These are phyloP conservation scores for Parietaria judaica DNA, from an alignment of 306 rosid species.

Conservation along the genomic window DNA sequence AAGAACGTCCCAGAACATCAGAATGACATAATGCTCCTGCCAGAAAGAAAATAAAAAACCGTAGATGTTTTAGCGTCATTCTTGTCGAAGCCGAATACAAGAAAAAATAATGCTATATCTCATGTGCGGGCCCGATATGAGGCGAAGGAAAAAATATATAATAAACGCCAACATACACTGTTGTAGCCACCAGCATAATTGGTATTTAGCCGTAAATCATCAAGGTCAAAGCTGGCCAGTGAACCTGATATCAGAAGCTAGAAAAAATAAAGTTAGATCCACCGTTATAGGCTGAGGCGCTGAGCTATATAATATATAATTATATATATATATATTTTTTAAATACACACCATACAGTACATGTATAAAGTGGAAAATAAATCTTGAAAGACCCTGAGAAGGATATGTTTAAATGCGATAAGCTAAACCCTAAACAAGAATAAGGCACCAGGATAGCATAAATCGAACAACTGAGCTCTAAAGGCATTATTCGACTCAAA, in stretches of 20 bases:
- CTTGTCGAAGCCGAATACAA: background rate
- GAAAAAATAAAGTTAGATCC: constrained; percentile 11
- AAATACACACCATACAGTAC: too few species aligned
- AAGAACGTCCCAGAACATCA: constrained; percentile 89
- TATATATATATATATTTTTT: too few species aligned
- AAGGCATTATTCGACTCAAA: background rate
- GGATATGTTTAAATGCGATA: background rate
- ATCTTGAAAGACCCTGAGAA: too few species aligned
- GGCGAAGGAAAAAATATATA: background rate
- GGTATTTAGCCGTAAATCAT: constrained; percentile 70
- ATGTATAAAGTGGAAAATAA: too few species aligned
- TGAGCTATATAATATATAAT: too few species aligned
- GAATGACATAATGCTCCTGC: constrained; percentile 87
- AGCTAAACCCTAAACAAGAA: background rate
- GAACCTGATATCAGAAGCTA: constrained; percentile 99
- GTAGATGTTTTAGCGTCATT: background rate
- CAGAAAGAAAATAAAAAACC: constrained; percentile 6
- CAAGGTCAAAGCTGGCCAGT: constrained; percentile 93
- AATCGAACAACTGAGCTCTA: background rate
- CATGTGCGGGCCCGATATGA: background rate
- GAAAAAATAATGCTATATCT: background rate
- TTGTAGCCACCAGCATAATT: constrained; percentile 88
- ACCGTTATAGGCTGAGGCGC: background rate
- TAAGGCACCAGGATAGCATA: background rate
- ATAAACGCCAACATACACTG: constrained; percentile 46